Evolutionary conservation across 345 rosid genomes (phyloP).

Genomic region (Raphanus raphanistrum): DNA sequence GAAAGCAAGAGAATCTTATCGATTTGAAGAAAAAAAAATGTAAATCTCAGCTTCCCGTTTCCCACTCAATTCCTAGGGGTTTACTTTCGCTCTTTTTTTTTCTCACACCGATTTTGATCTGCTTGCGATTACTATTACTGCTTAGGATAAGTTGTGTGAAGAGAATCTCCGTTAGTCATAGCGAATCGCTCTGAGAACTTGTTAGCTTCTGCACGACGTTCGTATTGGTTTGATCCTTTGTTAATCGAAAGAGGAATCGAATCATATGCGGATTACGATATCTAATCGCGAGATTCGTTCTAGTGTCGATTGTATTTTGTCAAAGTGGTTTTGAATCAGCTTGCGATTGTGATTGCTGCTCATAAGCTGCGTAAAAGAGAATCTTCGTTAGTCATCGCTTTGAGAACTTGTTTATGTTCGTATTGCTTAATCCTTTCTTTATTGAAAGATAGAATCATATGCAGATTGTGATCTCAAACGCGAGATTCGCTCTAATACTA

Average conservation of each 20-base stretch:
- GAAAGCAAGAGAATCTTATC: not conserved
- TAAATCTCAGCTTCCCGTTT: conserved; percentile 10
- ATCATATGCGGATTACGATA: not conserved
- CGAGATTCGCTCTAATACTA: not conserved
- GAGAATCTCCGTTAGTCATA: conserved; percentile 6
- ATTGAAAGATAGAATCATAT: not conserved
- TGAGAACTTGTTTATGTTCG: not conserved
- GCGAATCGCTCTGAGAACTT: conserved; percentile 5
- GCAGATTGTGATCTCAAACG: not conserved
- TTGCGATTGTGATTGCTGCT: not conserved
- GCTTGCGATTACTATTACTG: not conserved
- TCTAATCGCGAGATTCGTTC: not conserved
- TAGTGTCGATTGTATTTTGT: not conserved
- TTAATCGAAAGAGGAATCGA: not conserved
- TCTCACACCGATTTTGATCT: not conserved
- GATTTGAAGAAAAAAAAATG: not conserved
- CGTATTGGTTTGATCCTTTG: not conserved
- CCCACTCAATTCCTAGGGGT: conserved; percentile 7
- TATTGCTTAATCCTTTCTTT: not conserved
- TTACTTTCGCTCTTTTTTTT: conserved; percentile 2
- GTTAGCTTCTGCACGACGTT: conserved; percentile 7
- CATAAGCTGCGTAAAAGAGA: not conserved
- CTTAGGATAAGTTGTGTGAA: not conserved
- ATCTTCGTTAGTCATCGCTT: not conserved
- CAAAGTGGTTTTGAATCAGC: not conserved